Conservation (phyloP, 495 filamentous ascomycete species). For the Neurospora sp. region DNA sequence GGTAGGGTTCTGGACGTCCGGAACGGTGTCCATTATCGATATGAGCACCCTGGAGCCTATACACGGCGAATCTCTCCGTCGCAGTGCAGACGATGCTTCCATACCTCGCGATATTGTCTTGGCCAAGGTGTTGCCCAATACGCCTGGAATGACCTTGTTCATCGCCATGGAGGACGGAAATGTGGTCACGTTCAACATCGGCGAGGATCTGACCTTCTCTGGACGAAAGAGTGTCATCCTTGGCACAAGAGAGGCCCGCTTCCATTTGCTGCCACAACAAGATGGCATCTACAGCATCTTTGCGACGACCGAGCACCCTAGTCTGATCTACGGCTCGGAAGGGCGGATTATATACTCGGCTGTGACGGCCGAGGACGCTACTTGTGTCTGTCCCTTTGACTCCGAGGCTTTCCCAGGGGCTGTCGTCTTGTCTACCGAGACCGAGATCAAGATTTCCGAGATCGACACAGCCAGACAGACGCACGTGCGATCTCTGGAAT, state of each 20-base stretch:
- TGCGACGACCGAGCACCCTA: constrained; percentile 87
- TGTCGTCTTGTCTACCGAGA: constrained; percentile 67
- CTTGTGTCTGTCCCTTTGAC: constrained; percentile 73
- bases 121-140: constrained; percentile 53
- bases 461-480: constrained; percentile 81
- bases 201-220: constrained; percentile 50
- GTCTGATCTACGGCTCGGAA: constrained; percentile 81
- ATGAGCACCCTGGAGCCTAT: constrained; percentile 49
- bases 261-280: constrained; percentile 63
- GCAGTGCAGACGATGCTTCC: constrained; percentile 55
- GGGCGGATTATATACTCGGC: constrained; percentile 86
- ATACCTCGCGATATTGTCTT: constrained; percentile 77
- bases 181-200: constrained; percentile 75
- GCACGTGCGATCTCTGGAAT: constrained; percentile 67
- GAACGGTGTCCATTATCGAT: constrained; percentile 60
- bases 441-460: constrained; percentile 66
- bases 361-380: constrained; percentile 82
- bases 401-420: constrained; percentile 67
- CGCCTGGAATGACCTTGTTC: constrained; percentile 61
- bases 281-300: constrained; percentile 66
- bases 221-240: constrained; percentile 72
- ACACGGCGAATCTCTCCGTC: constrained; percentile 31
- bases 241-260: constrained; percentile 72
- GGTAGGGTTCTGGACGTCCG: constrained; percentile 75
- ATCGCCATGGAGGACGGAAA: constrained; percentile 92